Percentiles rank a stretch among this genome's conserved stretches.
These are phyloP conservation scores for Rosa lucieae DNA, from an alignment of 306 rosid species.

Conservation along the genomic window DNA sequence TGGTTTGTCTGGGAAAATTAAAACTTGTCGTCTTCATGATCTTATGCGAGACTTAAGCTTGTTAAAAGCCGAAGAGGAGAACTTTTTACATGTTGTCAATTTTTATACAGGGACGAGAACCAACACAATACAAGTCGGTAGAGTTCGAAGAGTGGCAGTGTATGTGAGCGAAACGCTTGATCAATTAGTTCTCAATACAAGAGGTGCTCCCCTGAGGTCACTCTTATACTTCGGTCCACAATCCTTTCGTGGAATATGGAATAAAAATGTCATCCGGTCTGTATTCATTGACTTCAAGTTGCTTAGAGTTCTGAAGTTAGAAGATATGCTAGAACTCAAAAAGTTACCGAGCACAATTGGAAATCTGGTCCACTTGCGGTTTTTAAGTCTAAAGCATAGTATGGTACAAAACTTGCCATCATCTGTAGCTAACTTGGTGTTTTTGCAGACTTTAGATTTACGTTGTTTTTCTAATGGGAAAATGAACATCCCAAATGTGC, in stretches of 20 bases:
- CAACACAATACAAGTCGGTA: neutral
- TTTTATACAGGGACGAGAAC: constrained; percentile 6
- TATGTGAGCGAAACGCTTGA: constrained; percentile 25
- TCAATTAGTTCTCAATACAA: neutral
- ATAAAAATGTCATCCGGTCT: constrained; percentile 23
- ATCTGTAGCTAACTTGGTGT: neutral
- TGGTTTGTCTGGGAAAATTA: constrained; percentile 37
- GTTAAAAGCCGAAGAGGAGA: constrained; percentile 40
- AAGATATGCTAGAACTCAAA: constrained; percentile 34
- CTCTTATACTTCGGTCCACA: constrained; percentile 35
- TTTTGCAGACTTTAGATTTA: constrained; percentile 45
- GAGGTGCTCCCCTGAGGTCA: constrained; percentile 34
- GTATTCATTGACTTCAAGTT: constrained; percentile 10
- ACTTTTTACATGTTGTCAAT: constrained; percentile 31
- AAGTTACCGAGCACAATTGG: constrained; percentile 37
- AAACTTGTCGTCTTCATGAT: constrained; percentile 54
- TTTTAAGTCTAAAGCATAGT: constrained; percentile 11
- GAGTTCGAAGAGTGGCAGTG: constrained; percentile 47
- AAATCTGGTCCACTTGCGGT: neutral
- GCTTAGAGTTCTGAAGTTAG: constrained; percentile 55
- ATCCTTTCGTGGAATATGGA: neutral
- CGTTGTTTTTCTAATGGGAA: too few species aligned
- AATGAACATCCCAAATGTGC: constrained; percentile 9
- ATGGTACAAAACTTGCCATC: neutral
- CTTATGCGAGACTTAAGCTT: constrained; percentile 56